phyloP scores from a whole-genome alignment of 2,329 filamentous ascomycete genomes.

The Purpureocillium takamizusanense region DNA sequence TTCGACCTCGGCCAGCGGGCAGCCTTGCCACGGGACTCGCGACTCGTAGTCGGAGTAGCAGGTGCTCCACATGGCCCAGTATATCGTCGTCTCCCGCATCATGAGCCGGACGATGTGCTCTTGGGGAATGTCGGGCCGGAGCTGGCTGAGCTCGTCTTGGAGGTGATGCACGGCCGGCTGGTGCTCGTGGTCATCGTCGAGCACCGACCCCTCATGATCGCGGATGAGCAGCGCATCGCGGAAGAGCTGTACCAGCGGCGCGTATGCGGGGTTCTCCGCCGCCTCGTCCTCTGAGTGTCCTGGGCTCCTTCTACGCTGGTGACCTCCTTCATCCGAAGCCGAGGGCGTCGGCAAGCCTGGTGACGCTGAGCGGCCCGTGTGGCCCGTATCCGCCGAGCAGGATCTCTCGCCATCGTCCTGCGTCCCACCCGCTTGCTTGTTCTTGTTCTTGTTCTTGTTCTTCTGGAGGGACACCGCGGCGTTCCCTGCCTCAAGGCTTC shows the following conservation, averaged over 20 bases:
- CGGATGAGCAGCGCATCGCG: conserved; percentile 7
- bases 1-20: conserved; percentile 6
- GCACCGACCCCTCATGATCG: conserved; percentile 3
- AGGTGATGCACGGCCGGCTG: conserved; percentile 1
- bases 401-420: too few species aligned
- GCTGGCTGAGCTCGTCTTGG: conserved; percentile 6
- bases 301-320: conserved; percentile 1
- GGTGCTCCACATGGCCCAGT: conserved; percentile 15
- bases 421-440: too few species aligned
- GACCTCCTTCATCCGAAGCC: not conserved
- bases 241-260: conserved; percentile 6
- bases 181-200: conserved; percentile 5
- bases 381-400: too few species aligned
- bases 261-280: not conserved
- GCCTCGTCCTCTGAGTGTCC: not conserved
- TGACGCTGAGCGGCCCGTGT: too few species aligned
- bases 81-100: conserved; percentile 11
- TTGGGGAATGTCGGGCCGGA: conserved; percentile 5
- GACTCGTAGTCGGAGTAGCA: conserved; percentile 6
- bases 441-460: too few species aligned
- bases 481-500: not conserved
- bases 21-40: conserved; percentile 4
- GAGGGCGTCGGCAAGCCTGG: not conserved
- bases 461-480: too few species aligned
- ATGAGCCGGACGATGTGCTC: conserved; percentile 8